Base-by-base conservation (phyloP, 2,329 filamentous ascomycete species). In the Fusarium sp. region DNA sequence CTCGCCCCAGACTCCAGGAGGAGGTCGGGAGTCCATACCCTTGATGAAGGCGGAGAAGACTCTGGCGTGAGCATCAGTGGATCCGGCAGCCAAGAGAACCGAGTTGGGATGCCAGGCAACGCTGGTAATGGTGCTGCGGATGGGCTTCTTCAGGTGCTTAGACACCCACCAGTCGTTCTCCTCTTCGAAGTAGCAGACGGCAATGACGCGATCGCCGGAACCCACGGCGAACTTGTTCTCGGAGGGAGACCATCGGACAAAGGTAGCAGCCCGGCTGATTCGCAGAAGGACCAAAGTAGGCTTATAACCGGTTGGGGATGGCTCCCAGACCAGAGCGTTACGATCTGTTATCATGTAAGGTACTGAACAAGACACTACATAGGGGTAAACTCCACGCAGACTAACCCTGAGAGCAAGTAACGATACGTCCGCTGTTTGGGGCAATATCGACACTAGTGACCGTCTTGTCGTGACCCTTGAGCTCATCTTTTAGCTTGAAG, bases 101-200 rank as follows among this genome's bases (percentile, higher is more conserved):
- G 94, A 97, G 87, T 99, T 99, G 41, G 96, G 96, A 84, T 99
- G 96, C 96, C 96, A 99, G 65, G 93, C 92, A 49, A 99, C 91
- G 22, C 93, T 95, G 63, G 96, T 98, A 79, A 99, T 96, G 65
- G 96, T 99, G 82, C 95, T 98, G 76, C 96, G 93, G 79, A 99
- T 97, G 26, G 96, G 96, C 89, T 98, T 99, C 90, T 98, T 98
- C 81, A 99, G 86, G 85, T 99, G 96, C 88, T 99, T 99, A 42
- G 95, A 98, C 47, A 99, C 96, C 96, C 96, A 99, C 96, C 96
- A 99, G 87, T 99, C 95, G 84, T 99, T 98, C 84, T 99, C 96
- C 82, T 98, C 94, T 81, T 99, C 96, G 79, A 99, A 99, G 87
- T 98, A 98, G 88, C 96, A 99, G 77, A 98, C 90, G 45, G 96